These are phyloP conservation scores for Ceratocystis huliohia DNA, from an alignment of 2,329 filamentous ascomycete genomes.

Conservation along the genomic window DNA sequence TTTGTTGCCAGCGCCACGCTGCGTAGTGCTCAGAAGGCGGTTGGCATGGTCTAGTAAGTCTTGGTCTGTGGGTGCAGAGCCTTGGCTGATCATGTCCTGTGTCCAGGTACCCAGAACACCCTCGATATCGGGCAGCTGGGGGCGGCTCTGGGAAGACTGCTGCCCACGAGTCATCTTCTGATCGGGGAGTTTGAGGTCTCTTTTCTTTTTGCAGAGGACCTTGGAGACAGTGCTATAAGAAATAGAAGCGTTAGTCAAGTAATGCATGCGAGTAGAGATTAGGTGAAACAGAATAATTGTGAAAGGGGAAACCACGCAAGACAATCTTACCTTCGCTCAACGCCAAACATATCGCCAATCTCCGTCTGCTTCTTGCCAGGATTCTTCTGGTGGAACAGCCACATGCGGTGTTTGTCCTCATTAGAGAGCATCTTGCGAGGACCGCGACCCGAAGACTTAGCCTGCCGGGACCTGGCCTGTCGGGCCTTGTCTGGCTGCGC, in stretches of 20 bases:
- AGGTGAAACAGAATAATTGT: background rate
- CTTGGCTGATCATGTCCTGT: conserved; percentile 65
- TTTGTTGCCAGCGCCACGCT: conserved; percentile 50
- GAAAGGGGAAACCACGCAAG: background rate
- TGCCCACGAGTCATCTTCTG: conserved; percentile 54
- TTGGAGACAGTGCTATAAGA: conserved; percentile 84
- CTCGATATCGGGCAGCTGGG: conserved; percentile 82
- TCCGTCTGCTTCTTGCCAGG: conserved; percentile 89
- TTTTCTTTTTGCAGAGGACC: conserved; percentile 85
- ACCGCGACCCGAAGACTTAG: conserved; percentile 37
- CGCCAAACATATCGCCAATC: conserved; percentile 88
- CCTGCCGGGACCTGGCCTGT: conserved; percentile 30
- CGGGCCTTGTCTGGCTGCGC: conserved; percentile 7
- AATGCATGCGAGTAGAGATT: background rate
- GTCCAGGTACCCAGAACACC: conserved; percentile 80
- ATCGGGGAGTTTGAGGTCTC: conserved; percentile 58
- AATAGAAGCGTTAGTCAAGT: conserved; percentile 5
- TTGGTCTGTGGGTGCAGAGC: conserved; percentile 61
- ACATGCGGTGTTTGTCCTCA: conserved; percentile 83
- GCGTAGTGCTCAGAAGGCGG: conserved; percentile 64
- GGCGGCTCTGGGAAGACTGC: background rate
- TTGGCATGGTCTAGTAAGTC: conserved; percentile 73
- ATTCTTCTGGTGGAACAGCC: conserved; percentile 80
- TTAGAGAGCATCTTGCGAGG: conserved; percentile 82
- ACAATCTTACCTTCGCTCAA: conserved; percentile 77